Evolutionary conservation across 73 alveolate species (phyloP), one percentile per base, ranked within the genome.

Genomic region (Symbiodinium pilosum): DNA sequence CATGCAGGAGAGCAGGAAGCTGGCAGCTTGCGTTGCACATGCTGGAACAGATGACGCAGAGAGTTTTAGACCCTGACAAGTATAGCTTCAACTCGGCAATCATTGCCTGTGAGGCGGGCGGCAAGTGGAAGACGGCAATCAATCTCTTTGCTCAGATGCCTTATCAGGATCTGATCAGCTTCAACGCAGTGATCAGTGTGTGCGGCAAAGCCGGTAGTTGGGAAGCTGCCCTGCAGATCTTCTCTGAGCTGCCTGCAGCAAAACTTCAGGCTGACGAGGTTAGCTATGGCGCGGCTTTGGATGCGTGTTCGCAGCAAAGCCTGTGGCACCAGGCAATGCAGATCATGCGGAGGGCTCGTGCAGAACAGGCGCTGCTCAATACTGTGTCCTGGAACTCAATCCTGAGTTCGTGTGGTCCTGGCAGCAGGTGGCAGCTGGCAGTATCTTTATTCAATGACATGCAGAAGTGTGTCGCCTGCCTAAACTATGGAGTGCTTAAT

Each of bases 141-240:
- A 68, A 85, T 43, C 38, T 84, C 36, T 56, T 87, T 42, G 59
- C 32, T 84, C 14, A 24, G 2, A 56, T 39, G 85, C 44, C 68
- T 11, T 0, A 42, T 84, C 69, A 41, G 34, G 94, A 87, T 87
- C 43, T 87, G 84, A 42, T 87, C 84, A 56, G 68, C 41, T 87
- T 52, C 94, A 87, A 87, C 68, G 42, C 84, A 0, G 94, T 56
- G 43, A 87, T 87, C 84, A 87, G 94, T 43, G 94, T 81, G 16
- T 87, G 84, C 39, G 84, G 84, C 52, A 87, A 81, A 81, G 69
- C 84, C 32, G 52, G 47, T 20, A 7, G 47, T 3, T 84, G 93
- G 93, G 36, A 43, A n/a, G 8, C 4, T 24, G 38, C 77, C 36
- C 36, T 84, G 44, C 93, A 84, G 39, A n/a, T 84, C 36, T 30